phyloP scores from a whole-genome alignment of 768 basidiomycete species.

The Leccinellum luteum region DNA sequence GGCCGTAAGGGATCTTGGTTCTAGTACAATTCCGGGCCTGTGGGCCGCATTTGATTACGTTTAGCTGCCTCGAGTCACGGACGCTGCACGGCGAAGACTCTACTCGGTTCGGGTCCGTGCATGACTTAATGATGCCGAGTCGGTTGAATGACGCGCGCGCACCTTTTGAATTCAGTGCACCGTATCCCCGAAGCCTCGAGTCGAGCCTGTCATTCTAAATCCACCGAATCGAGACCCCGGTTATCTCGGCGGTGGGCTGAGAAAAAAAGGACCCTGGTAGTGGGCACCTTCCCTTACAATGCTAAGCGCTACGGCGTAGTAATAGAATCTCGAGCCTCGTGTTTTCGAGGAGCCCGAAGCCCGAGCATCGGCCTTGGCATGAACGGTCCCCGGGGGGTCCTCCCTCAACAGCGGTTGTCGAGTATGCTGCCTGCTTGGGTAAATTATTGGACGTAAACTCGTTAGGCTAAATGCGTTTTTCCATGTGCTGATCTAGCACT shows the following conservation, averaged over 20 bases:
- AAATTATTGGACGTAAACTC: constrained; percentile 26
- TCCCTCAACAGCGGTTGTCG: constrained; percentile 46
- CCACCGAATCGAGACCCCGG: not conserved
- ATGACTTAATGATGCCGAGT: too few relatives aligned
- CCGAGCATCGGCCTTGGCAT: constrained; percentile 2
- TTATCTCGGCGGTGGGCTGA: not conserved
- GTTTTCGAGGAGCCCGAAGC: not conserved
- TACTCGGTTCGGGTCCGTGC: not conserved
- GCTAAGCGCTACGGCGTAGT: not conserved
- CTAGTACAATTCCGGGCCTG: not conserved
- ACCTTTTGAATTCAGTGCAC: too few relatives aligned
- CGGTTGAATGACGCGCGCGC: too few relatives aligned
- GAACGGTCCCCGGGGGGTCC: not conserved
- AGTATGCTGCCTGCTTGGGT: constrained; percentile 58
- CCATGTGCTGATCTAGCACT: constrained; percentile 9
- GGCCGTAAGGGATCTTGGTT: not conserved
- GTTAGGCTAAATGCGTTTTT: constrained; percentile 44
- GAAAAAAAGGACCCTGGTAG: not conserved
- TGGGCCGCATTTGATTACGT: not conserved
- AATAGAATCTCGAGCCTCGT: constrained; percentile 25
- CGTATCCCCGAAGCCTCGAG: not conserved
- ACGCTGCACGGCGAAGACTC: too few relatives aligned
- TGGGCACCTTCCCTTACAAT: not conserved
- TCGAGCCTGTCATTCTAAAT: not conserved
- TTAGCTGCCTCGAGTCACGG: not conserved